Evolutionary conservation across 805 yeast species (phyloP).

Genomic region (Monosporozyma solicola): DNA sequence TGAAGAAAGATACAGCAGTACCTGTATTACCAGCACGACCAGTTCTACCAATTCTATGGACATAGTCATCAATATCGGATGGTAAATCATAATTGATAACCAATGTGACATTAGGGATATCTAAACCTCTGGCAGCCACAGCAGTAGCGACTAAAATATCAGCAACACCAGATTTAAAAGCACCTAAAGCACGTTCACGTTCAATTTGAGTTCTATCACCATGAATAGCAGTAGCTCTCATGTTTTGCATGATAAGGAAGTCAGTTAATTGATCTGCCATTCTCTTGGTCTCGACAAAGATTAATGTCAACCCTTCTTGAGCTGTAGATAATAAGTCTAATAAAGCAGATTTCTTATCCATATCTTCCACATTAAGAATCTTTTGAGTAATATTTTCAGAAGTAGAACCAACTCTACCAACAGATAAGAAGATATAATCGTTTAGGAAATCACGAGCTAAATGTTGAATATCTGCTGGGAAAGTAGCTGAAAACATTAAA

Average conservation of each 20-base stretch:
- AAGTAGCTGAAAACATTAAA: slow-evolving; percentile 95
- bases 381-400: slow-evolving; percentile 96
- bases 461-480: slow-evolving; percentile 94
- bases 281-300: slow-evolving; percentile 95
- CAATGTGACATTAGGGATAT: slow-evolving; percentile 96
- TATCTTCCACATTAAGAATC: slow-evolving; percentile 81
- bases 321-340: slow-evolving; percentile 76
- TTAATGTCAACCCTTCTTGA: slow-evolving; percentile 76
- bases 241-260: slow-evolving; percentile 73
- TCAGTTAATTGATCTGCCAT: slow-evolving; percentile 94
- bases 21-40: slow-evolving; percentile 99
- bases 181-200: slow-evolving; percentile 91
- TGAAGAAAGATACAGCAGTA: slow-evolving; percentile 94
- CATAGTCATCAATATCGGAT: slow-evolving; percentile 93
- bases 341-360: slow-evolving; percentile 80
- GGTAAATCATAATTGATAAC: slow-evolving; percentile 96
- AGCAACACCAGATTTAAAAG: slow-evolving; percentile 82
- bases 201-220: slow-evolving; percentile 97
- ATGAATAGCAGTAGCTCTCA: slow-evolving; percentile 96
- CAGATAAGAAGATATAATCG: slow-evolving; percentile 89
- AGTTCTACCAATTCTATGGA: slow-evolving; percentile 98
- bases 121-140: slow-evolving; percentile 99
- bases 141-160: slow-evolving; percentile 97
- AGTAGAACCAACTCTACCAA: slow-evolving; percentile 97
- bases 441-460: slow-evolving; percentile 93